Conservation (phyloP, 2,329 filamentous ascomycete genomes). For the Calonectria multiphialidica region DNA sequence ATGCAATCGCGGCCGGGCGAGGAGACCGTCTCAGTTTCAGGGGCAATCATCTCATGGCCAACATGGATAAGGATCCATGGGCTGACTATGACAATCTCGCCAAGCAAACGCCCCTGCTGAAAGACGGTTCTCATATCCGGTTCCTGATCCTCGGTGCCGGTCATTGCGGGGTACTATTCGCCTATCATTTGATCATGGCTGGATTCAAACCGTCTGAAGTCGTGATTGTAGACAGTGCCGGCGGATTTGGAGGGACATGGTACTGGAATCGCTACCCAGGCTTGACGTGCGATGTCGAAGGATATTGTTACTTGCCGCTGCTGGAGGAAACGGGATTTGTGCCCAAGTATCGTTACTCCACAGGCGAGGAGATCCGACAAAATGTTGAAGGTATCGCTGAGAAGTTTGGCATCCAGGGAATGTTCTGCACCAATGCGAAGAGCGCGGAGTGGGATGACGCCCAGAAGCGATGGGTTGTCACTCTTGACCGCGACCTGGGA, state of each 20-base stretch:
- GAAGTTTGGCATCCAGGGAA: background rate
- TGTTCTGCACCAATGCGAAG: background rate
- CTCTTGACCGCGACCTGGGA: background rate
- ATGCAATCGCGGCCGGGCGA: background rate
- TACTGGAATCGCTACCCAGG: background rate
- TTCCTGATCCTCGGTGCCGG: background rate
- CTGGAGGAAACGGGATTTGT: background rate
- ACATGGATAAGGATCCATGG: background rate
- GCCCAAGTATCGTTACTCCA: background rate
- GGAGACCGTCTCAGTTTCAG: background rate
- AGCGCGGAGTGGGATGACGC: background rate
- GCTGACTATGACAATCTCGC: background rate
- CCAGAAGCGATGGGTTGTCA: background rate
- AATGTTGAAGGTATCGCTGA: background rate
- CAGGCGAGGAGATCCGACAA: background rate
- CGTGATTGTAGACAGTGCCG: background rate
- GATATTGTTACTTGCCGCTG: background rate
- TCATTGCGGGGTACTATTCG: background rate
- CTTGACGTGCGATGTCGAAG: background rate
- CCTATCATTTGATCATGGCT: background rate
- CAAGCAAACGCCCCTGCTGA: background rate
- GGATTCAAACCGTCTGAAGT: background rate
- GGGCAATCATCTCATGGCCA: background rate
- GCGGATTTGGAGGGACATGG: background rate
- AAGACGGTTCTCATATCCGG: background rate